These are phyloP conservation scores for Hyphochytrium catenoides DNA, from an alignment of 352 stramenopile genomes.

Conservation along the genomic window DNA sequence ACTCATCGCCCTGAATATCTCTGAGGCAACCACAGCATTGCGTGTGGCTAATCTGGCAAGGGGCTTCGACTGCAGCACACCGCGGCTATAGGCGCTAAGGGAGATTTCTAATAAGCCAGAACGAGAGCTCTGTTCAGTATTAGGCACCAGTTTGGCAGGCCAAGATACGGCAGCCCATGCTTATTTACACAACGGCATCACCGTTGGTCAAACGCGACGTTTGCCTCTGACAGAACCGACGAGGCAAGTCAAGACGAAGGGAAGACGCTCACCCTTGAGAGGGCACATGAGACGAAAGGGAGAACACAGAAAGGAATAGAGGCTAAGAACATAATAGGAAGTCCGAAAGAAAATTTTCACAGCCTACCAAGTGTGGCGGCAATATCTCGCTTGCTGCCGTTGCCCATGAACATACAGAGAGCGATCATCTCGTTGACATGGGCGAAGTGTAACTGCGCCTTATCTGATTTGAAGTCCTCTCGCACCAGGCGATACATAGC, in stretches of 20 bases:
- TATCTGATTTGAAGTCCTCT: slow-evolving; percentile 72
- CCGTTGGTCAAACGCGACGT: neutral
- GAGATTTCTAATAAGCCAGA: no score
- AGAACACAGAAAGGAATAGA: neutral
- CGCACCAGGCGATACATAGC: slow-evolving; percentile 68
- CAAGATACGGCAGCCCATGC: no score
- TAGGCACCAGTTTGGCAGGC: no score
- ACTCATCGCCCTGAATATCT: slow-evolving; percentile 45
- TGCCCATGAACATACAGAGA: slow-evolving; percentile 41
- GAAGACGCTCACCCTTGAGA: slow-evolving; percentile 1
- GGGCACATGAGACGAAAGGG: neutral
- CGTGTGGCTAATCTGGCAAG: slow-evolving; percentile 31
- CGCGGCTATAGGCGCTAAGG: no score
- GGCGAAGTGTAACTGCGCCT: slow-evolving; percentile 44
- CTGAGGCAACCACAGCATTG: slow-evolving; percentile 34
- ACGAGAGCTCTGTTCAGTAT: no score
- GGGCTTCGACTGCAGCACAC: slow-evolving; percentile 14
- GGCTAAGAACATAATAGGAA: slow-evolving; percentile 16
- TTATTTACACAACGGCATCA: slow-evolving; percentile 3
- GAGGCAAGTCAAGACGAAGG: slow-evolving; percentile 3
- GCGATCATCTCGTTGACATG: slow-evolving; percentile 69
- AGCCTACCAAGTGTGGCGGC: slow-evolving; percentile 46
- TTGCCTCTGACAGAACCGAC: slow-evolving; percentile 5
- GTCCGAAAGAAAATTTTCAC: slow-evolving; percentile 22
- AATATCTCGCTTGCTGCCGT: slow-evolving; percentile 48